Percentiles rank a stretch among this genome's conserved stretches.
Conservation (phyloP, 163 green algal genomes). For the Coccomyxa subellipsoidea region DNA sequence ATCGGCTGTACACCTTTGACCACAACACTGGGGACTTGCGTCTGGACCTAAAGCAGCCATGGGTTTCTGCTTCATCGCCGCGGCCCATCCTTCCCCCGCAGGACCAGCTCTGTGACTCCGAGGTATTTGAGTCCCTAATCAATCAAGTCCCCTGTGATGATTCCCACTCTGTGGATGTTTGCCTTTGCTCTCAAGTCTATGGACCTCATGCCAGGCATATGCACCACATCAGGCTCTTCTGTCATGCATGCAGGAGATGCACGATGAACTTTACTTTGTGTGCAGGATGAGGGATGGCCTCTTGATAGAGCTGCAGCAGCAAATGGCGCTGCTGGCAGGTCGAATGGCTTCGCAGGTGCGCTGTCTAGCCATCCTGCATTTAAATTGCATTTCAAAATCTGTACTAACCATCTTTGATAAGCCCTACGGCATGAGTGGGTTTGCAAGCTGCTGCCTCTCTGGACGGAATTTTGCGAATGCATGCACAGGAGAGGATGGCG, state of each 20-base stretch:
- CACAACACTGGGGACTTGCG: slow-evolving; percentile 53
- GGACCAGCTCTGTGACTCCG: slow-evolving; percentile 59
- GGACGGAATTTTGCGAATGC: background rate
- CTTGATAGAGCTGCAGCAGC: background rate
- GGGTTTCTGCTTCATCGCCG: slow-evolving; percentile 23
- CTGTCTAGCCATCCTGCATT: background rate
- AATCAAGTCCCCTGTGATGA: no score
- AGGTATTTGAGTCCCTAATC: no score
- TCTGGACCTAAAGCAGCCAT: slow-evolving; percentile 57
- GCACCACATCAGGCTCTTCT: no score
- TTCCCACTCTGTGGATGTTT: no score
- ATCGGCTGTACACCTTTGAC: slow-evolving; percentile 69
- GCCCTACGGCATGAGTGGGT: background rate
- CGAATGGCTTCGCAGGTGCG: background rate
- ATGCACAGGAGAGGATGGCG: background rate
- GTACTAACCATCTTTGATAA: no score
- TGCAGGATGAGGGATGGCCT: background rate
- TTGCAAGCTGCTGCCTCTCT: background rate
- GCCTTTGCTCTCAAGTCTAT: no score
- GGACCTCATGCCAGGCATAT: no score
- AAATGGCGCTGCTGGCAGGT: background rate
- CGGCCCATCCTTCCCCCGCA: slow-evolving; percentile 37
- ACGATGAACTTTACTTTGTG: background rate
- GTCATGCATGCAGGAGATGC: background rate
- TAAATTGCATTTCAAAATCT: background rate